Percentiles rank a stretch among this genome's conserved stretches.
These are phyloP conservation scores for Fusarium globosum DNA, from an alignment of 2,329 filamentous ascomycete species.

Conservation along the genomic window DNA sequence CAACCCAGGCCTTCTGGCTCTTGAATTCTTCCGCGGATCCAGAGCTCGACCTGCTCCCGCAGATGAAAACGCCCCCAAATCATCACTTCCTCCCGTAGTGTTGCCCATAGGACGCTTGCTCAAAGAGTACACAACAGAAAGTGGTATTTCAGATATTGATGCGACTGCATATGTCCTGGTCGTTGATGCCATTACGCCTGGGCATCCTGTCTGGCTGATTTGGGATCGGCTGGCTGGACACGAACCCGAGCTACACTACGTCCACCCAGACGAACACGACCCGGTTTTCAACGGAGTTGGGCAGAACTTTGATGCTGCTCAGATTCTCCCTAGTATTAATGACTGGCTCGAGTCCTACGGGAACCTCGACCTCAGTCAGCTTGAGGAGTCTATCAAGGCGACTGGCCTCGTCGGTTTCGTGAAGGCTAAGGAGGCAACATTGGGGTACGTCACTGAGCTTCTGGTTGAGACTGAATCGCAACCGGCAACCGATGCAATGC, in stretches of 20 bases:
- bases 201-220: background rate
- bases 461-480: background rate
- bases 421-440: background rate
- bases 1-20: background rate
- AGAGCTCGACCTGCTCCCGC: background rate
- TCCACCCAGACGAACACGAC: background rate
- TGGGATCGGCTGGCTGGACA: background rate
- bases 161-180: background rate
- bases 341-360: background rate
- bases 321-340: background rate
- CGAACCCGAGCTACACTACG: background rate
- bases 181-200: background rate
- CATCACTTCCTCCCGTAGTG: background rate
- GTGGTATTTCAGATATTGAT: background rate
- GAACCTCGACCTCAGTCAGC: background rate
- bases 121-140: background rate
- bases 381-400: background rate
- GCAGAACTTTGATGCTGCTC: background rate
- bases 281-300: background rate
- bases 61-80: background rate
- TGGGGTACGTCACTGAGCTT: background rate
- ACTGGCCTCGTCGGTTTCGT: background rate
- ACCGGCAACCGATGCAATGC: background rate
- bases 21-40: background rate
- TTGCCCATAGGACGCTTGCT: background rate